Base-by-base conservation (phyloP, 2,329 filamentous ascomycete genomes). In the Talaromyces sp. region DNA sequence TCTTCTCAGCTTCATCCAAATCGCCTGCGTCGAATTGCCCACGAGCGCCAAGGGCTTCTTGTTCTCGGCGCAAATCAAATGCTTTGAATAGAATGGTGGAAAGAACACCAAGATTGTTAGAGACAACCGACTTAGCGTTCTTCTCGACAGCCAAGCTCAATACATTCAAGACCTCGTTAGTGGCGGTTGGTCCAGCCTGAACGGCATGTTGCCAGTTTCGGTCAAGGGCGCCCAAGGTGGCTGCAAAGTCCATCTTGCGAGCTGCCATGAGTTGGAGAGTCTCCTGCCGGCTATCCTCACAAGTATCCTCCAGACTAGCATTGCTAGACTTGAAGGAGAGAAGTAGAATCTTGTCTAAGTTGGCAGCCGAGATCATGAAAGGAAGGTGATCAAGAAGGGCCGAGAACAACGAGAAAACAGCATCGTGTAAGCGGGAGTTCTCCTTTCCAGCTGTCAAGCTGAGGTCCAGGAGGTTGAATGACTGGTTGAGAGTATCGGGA, bases 321-420 rank as follows among this genome's bases (percentile, higher is more conserved):
- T 81, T 81, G 14, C 89, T 86, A 42, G 91, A 94, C 44, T 80
- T 78, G 68, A 88, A 89, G 4, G 90, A 92, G 10, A 90, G 80
- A 13, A 80, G 75, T 22, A 97, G 75, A 42, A 96, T 81, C 44
- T 82, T 84, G 57, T 89, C 85, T 10, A 97, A 74, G 62, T 93
- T 87, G 4, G 82, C 80, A 1, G 84, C 84, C 10, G 91, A 90
- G 55, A 97, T 80, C 86, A 97, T 96, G 74, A 90, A 97, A 1
- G 93, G 91, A 22, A 97, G 77, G 63, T 94, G 85, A 61, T 94
- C 87, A 11, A 93, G 84, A 40, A 97, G 79, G 7, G 91, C 84
- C 43, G 86, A 87, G 56, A 97, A 79, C 52, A 97, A 86, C 0
- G 89, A 83, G 71, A 89, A 96, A 8, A 86, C 84, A 3, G 93